Percentiles rank a stretch among this genome's conserved stretches.
These are phyloP conservation scores for Sporobolomyces roseus DNA, from an alignment of 768 basidiomycete species.

Conservation along the genomic window DNA sequence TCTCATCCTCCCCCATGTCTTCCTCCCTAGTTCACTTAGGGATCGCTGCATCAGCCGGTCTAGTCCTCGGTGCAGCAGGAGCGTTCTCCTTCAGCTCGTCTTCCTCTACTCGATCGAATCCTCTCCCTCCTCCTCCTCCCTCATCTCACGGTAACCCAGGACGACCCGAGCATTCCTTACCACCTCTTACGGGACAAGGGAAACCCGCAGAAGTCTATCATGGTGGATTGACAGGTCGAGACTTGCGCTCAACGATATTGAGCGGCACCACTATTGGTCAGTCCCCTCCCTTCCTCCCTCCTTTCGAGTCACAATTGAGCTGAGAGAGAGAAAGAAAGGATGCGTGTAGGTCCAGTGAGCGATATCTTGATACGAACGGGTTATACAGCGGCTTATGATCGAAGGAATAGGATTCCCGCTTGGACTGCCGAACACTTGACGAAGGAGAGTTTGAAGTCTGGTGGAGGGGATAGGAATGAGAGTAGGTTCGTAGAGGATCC, in stretches of 20 bases:
- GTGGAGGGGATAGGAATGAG: constrained; percentile 65
- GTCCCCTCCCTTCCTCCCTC: not conserved
- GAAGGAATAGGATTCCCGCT: constrained; percentile 80
- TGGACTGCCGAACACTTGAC: constrained; percentile 98
- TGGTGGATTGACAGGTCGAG: not conserved
- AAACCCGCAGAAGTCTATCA: constrained; percentile 17
- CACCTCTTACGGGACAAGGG: not conserved
- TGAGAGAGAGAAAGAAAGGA: too few species aligned
- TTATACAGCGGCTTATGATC: constrained; percentile 65
- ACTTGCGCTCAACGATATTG: constrained; percentile 4
- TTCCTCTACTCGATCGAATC: not conserved
- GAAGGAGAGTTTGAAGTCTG: constrained; percentile 65
- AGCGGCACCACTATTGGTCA: constrained; percentile 23
- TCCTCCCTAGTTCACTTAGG: constrained; percentile 21
- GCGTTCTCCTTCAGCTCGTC: constrained; percentile 20
- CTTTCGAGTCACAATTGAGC: not conserved
- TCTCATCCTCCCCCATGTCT: constrained; percentile 3
- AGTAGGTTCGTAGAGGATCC: constrained; percentile 81
- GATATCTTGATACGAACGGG: constrained; percentile 31
- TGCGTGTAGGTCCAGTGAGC: constrained; percentile 30
- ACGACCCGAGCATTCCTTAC: not conserved
- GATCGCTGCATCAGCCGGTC: constrained; percentile 22
- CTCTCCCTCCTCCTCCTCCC: constrained; percentile 1
- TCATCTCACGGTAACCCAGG: not conserved
- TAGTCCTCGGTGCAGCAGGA: constrained; percentile 32